A percentile compares a stretch with the other conserved stretches of the same genome.
phyloP scores from a whole-genome alignment of 495 filamentous ascomycete genomes.

The Aspergillus sclerotioniger region DNA sequence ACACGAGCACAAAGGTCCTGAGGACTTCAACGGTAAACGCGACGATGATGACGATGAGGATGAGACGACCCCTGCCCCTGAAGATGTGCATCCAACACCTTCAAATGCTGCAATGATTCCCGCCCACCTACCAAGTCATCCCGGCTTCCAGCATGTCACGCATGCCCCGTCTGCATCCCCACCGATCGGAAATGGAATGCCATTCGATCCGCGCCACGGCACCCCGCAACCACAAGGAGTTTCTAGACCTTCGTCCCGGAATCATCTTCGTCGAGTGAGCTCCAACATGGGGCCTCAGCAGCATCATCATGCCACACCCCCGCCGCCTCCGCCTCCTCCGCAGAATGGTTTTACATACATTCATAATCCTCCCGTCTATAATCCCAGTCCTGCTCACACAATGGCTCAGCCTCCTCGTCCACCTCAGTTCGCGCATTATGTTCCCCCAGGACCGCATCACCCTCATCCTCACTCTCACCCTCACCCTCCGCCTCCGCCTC shows the following conservation, averaged over 20 bases:
- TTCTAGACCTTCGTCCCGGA: constrained; percentile 80
- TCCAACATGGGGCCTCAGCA: constrained; percentile 72
- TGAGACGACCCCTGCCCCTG: constrained; percentile 61
- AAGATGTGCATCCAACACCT: constrained; percentile 50
- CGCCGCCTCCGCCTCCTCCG: constrained; percentile 56
- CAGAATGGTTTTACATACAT: constrained; percentile 82
- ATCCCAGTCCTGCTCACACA: constrained; percentile 58
- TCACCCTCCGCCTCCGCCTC: constrained; percentile 26
- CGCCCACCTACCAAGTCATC: constrained; percentile 72
- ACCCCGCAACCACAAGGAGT: constrained; percentile 75
- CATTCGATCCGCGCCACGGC: constrained; percentile 68
- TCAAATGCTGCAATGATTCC: constrained; percentile 62
- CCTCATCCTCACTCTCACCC: constrained; percentile 22
- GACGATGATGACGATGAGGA: constrained; percentile 81
- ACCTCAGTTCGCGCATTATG: constrained; percentile 48
- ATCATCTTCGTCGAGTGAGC: constrained; percentile 71
- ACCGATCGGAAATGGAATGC: constrained; percentile 77
- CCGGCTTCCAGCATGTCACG: constrained; percentile 74
- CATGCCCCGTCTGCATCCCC: constrained; percentile 88
- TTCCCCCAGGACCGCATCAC: constrained; percentile 41
- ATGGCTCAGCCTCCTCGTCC: constrained; percentile 44
- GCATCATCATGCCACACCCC: constrained; percentile 54
- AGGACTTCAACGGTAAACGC: constrained; percentile 83
- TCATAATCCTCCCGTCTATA: constrained; percentile 81
- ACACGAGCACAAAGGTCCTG: constrained; percentile 94